A percentile compares a stretch with the other conserved stretches of the same genome.
Conservation (phyloP, 2,329 filamentous ascomycete species). For the Fusarium sp. region DNA sequence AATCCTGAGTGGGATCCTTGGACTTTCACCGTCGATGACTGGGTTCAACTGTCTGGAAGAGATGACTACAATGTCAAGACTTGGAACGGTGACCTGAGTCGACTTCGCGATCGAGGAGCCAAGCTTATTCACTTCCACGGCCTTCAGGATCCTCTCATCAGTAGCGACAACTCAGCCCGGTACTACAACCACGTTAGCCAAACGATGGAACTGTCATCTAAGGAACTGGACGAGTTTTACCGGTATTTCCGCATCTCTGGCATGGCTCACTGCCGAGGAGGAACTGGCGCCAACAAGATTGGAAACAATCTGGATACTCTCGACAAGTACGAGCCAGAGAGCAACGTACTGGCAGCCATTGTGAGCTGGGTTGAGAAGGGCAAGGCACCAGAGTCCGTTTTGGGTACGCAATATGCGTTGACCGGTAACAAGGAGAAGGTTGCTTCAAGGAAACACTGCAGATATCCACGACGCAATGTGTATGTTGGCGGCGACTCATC, state of each 20-base stretch:
- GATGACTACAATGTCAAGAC: constrained; percentile 54
- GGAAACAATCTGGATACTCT: constrained; percentile 36
- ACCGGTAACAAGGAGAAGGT: neutral
- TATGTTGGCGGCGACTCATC: neutral
- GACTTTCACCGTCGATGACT: constrained; percentile 40
- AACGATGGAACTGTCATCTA: constrained; percentile 37
- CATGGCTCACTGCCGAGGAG: constrained; percentile 56
- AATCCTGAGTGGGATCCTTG: constrained; percentile 45
- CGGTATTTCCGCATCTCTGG: constrained; percentile 61
- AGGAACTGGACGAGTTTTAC: constrained; percentile 58
- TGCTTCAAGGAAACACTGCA: neutral
- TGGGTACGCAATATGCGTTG: neutral
- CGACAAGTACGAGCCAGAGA: constrained; percentile 43
- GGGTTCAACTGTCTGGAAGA: constrained; percentile 38
- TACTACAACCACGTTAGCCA: constrained; percentile 35
- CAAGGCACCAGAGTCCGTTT: neutral
- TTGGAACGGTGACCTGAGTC: constrained; percentile 49
- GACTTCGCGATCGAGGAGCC: constrained; percentile 50
- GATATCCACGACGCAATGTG: neutral
- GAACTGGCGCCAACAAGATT: constrained; percentile 53
- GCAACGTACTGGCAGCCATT: constrained; percentile 57
- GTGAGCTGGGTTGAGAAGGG: constrained; percentile 58
- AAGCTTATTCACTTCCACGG: constrained; percentile 58
- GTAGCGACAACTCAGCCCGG: constrained; percentile 34
- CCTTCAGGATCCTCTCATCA: constrained; percentile 26